Base-by-base conservation (phyloP, 805 yeast genomes). In the Candida insectorum region DNA sequence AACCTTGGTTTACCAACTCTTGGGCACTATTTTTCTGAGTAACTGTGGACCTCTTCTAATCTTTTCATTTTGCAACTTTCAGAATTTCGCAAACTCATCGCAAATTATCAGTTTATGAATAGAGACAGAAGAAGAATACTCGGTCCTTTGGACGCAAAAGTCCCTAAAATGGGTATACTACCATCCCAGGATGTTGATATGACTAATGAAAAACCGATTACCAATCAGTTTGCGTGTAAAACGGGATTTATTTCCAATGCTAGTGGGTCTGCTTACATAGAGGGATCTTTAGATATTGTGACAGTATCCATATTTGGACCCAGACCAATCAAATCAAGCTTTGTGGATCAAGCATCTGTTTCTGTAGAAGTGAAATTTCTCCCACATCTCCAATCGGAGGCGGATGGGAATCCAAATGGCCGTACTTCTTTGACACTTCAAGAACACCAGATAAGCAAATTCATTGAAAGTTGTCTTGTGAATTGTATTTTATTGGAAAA, bases 231-330 rank as follows among this genome's bases (percentile, higher is more conserved):
- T 27, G 86, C 72, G 60, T 57, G 81, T 21, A 70, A 78, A 46
- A 76, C 82, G 6, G 85, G 86, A 5, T 60, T 80, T 22, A 70
- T 84, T 21, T 70, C 76, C 21, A 83, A 83, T 48, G 79, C 88
- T 34, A 79, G 79, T 48, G 97, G 97, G 3, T 86, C 95, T 14
- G 74, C 94, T 2, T 85, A 82, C 45, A 51, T 86, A 14, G 97
- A 89, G 55, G 62, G 69, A 0, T 84, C 75, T 20, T 69, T 75
- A 16, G 74, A 75, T 16, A 73, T 79, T 28, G 58, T 87, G 5
- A 75, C 80, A 34, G 81, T 82, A 1, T 71, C 87, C 4, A 79
- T 91, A 0, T 85, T 79, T 57, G 97, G 97, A 0, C 97, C 97
- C 4, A 71, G 88, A 44, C 96, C 97, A 6, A 79, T 76, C 40